These are phyloP conservation scores for Rhizopus microsporus DNA, from an alignment of 371 early-diverging fungal genomes.

Conservation along the genomic window DNA sequence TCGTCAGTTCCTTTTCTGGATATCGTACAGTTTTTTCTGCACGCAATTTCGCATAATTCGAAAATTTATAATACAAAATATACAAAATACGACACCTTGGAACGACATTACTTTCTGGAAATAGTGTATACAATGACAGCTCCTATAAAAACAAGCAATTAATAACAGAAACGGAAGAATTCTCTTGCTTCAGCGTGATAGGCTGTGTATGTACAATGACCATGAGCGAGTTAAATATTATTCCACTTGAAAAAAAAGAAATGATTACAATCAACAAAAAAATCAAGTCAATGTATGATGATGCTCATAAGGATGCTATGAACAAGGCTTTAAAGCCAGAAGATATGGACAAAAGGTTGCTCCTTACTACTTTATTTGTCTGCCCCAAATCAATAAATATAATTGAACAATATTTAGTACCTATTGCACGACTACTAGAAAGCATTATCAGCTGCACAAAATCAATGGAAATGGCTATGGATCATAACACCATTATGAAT, in stretches of 20 bases:
- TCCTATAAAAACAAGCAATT: too few relatives aligned
- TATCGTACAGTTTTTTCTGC: too few relatives aligned
- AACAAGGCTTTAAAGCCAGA: constrained; percentile 9
- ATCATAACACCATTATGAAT: constrained; percentile 9
- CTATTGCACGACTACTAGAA: constrained; percentile 14
- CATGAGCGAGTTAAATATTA: constrained; percentile 19
- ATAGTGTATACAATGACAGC: too few relatives aligned
- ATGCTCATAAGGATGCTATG: constrained; percentile 12
- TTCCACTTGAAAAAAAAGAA: constrained; percentile 19
- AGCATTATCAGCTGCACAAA: constrained; percentile 16
- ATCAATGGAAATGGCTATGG: constrained; percentile 5
- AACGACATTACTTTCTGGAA: too few relatives aligned
- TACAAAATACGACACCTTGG: too few relatives aligned
- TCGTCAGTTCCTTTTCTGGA: too few relatives aligned
- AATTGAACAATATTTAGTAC: constrained; percentile 19
- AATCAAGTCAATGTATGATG: constrained; percentile 8
- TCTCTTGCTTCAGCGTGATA: neutral
- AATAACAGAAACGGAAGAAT: constrained; percentile 7
- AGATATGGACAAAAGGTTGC: constrained; percentile 8
- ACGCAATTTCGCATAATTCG: too few relatives aligned
- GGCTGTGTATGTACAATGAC: constrained; percentile 18
- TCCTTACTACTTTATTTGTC: constrained; percentile 10
- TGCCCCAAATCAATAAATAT: neutral
- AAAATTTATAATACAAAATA: too few relatives aligned
- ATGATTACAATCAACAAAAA: constrained; percentile 13